A percentile compares a stretch with the other conserved stretches of the same genome.
Conservation (phyloP, 805 yeast genomes). For the Saturnispora ahearnii region DNA sequence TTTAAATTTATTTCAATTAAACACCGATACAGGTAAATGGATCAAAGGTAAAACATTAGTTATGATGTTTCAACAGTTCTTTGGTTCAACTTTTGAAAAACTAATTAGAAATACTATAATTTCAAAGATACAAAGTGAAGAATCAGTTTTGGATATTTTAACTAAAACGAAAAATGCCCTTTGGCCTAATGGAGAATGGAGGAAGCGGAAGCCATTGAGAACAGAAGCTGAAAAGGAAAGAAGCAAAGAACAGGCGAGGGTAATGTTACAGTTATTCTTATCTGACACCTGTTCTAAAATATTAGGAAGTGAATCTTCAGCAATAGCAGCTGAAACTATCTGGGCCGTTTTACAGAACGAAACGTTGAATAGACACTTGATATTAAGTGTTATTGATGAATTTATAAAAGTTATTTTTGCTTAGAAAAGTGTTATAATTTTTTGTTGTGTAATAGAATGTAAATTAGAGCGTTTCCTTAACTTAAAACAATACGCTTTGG, state of each 20-base stretch:
- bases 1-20: constrained; percentile 56
- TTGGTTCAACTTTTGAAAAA: constrained; percentile 79
- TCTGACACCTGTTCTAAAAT: constrained; percentile 60
- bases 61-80: constrained; percentile 70
- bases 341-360: constrained; percentile 70
- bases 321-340: constrained; percentile 48
- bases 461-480: not conserved
- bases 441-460: not conserved
- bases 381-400: constrained; percentile 51
- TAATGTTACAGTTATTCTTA: constrained; percentile 47
- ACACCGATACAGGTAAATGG: constrained; percentile 54
- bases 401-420: constrained; percentile 38
- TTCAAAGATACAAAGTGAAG: constrained; percentile 32
- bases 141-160: constrained; percentile 35
- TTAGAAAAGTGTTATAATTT: not conserved
- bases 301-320: constrained; percentile 61
- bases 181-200: constrained; percentile 48
- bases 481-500: not conserved
- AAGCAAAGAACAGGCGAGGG: constrained; percentile 48
- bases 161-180: constrained; percentile 22
- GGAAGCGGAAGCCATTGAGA: constrained; percentile 37
- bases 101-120: constrained; percentile 41
- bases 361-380: constrained; percentile 53
- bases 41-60: constrained; percentile 76
- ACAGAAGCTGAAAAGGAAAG: constrained; percentile 41